A percentile compares a stretch with the other conserved stretches of the same genome.
Evolutionary conservation across 148 eudicot genomes (phyloP).

Genomic region (Euryodendron excelsum): DNA sequence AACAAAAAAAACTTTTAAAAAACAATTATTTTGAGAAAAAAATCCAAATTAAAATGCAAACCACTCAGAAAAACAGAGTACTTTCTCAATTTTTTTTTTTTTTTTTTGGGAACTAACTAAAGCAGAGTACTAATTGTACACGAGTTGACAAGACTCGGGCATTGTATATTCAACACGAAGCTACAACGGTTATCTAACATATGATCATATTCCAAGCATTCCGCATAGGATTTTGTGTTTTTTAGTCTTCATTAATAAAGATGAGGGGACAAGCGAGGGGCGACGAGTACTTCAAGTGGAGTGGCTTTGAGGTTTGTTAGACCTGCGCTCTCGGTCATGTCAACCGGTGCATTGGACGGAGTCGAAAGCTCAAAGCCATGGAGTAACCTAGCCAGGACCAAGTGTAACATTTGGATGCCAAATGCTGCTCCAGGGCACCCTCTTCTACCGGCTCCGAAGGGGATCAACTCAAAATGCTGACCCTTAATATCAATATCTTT

Average conservation of each 20-base stretch:
- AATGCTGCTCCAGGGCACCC: slow-evolving; percentile 25
- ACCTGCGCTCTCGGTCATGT: slow-evolving; percentile 30
- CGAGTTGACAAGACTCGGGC: too few relatives aligned
- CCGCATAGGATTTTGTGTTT: too few relatives aligned
- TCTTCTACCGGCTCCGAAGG: slow-evolving; percentile 32
- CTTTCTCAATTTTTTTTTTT: too few relatives aligned
- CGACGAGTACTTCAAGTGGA: slow-evolving; percentile 27
- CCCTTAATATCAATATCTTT: slow-evolving; percentile 30
- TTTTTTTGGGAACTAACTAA: too few relatives aligned
- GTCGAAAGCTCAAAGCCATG: slow-evolving; percentile 25
- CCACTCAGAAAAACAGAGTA: too few relatives aligned
- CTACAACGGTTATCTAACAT: too few relatives aligned
- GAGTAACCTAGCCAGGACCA: slow-evolving; percentile 24
- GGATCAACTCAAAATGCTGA: slow-evolving; percentile 29
- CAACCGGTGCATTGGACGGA: slow-evolving; percentile 10
- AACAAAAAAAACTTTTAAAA: too few relatives aligned
- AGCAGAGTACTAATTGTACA: too few relatives aligned
- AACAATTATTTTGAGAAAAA: too few relatives aligned
- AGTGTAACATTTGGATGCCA: slow-evolving; percentile 13
- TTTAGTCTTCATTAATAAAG: slow-evolving; percentile 5
- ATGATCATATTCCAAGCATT: too few relatives aligned
- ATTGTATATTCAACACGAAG: too few relatives aligned
- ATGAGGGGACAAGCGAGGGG: slow-evolving; percentile 23
- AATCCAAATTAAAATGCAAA: too few relatives aligned
- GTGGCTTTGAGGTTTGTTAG: slow-evolving; percentile 24